Base-by-base conservation (phyloP, 331 rosid species). In the Telfairia occidentalis region DNA sequence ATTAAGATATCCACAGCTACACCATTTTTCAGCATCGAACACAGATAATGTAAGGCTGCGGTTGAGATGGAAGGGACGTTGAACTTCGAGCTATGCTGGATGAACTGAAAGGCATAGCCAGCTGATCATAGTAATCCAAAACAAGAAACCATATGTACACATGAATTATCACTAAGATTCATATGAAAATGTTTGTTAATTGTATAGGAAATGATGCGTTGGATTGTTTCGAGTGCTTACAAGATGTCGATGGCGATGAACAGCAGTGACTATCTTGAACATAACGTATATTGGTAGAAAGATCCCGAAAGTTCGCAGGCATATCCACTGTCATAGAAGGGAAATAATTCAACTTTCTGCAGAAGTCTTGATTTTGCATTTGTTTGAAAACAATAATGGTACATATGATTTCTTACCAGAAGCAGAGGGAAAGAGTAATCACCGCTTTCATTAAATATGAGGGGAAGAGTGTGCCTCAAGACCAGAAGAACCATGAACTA, bases 401-500 rank as follows among this genome's bases (percentile, higher is more conserved):
- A 29, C 42, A 26, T 71, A 40, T 64, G 59, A 26, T 16, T 12
- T 71, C 77, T 78, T 89, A 95, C 99, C 92, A 90, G 78, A 65
- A 86, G 73, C 30, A 90, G 86, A 6, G 94, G 88, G 83, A 90
- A 73, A 58, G 89, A 80, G 84, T 78, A 82, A 35, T 85, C 96
- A 66, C 34, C 58, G 77, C 57, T 74, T 73, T 86, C 89, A 79
- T 54, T 78, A 32, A 89, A 73, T 34, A 89, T 23, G 30, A 92
- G 79, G 76, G 99, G 97, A 82, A 95, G 92, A 16, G 88, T 76
- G 50, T 92, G 97, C 83, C 97, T 84, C 67, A 95, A 76, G 78
- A 92, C 77, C 80, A 95, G 81, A 49, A 90, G 87, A 82, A 87
- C 80, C 97, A 90, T 92, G 86, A 90, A 87, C 99, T 95, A 82